These are phyloP conservation scores for Cystofilobasidium ferigula DNA, from an alignment of 768 basidiomycete genomes.

Conservation along the genomic window DNA sequence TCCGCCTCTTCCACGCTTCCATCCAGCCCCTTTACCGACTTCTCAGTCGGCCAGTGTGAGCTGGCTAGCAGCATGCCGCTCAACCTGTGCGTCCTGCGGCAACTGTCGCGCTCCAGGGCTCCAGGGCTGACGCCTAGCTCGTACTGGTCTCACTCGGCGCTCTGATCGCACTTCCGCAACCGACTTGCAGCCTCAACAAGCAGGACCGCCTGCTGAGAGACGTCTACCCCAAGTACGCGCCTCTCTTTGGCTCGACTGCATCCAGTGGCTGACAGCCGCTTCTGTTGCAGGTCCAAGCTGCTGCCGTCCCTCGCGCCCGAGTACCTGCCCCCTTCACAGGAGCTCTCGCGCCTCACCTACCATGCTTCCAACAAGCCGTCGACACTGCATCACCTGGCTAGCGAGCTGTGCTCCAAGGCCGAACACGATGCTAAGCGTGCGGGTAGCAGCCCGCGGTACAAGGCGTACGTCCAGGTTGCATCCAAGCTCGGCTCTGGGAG, in stretches of 20 bases:
- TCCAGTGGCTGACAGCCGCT: background rate
- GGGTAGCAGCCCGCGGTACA: slow-evolving; percentile 5
- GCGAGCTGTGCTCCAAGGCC: slow-evolving; percentile 35
- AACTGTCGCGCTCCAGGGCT: too few relatives aligned
- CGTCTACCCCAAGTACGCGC: slow-evolving; percentile 7
- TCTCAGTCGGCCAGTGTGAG: too few relatives aligned
- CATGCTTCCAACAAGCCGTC: slow-evolving; percentile 34
- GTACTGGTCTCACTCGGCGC: too few relatives aligned
- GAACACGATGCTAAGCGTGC: slow-evolving; percentile 31
- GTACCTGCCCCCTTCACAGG: slow-evolving; percentile 35
- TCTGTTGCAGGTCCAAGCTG: slow-evolving; percentile 3
- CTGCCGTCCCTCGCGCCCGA: slow-evolving; percentile 10
- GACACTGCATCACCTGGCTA: slow-evolving; percentile 33
- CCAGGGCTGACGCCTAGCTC: too few relatives aligned
- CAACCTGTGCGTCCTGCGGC: background rate
- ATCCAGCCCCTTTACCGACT: too few relatives aligned
- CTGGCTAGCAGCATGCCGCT: background rate
- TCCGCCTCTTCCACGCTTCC: background rate
- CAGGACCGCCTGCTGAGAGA: slow-evolving; percentile 14
- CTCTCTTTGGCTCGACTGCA: background rate
- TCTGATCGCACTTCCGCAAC: too few relatives aligned
- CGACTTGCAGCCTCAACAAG: slow-evolving; percentile 1
- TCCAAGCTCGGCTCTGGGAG: background rate
- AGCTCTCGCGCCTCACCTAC: slow-evolving; percentile 36
- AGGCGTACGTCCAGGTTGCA: slow-evolving; percentile 1